Evolutionary conservation across 441 rosid species (phyloP).

Genomic region (Populus hybrid): DNA sequence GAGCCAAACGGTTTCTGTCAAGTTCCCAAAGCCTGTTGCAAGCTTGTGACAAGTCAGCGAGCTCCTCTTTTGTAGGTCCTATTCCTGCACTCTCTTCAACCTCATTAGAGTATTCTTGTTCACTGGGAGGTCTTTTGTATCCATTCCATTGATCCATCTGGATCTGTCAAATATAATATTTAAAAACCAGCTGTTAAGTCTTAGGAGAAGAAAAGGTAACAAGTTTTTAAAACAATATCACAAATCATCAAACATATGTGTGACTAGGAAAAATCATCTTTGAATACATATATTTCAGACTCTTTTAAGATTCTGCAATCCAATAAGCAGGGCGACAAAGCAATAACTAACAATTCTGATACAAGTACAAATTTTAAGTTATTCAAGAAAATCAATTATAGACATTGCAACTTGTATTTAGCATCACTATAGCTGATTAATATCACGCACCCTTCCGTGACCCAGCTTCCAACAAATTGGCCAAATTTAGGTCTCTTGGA

Average conservation of each 20-base stretch:
- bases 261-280: not conserved
- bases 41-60: conserved; percentile 71
- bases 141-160: conserved; percentile 69
- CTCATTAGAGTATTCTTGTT: conserved; percentile 68
- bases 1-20: conserved; percentile 68
- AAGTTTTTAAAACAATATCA: not conserved
- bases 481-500: not conserved
- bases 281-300: not conserved
- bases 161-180: conserved; percentile 41
- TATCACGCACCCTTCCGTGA: not conserved
- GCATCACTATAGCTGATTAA: not conserved
- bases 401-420: not conserved
- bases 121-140: conserved; percentile 61
- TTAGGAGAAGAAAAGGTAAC: not conserved
- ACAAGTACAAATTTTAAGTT: not conserved
- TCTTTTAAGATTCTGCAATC: not conserved
- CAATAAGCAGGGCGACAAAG: not conserved
- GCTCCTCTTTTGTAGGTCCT: conserved; percentile 67
- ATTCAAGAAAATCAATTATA: not conserved
- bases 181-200: not conserved
- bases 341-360: not conserved
- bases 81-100: conserved; percentile 36
- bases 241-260: not conserved
- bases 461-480: not conserved
- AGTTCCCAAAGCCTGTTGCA: conserved; percentile 92